A percentile compares a stretch with the other conserved stretches of the same genome.
Evolutionary conservation across 176 grass and related monocot species (phyloP).

Genomic region (Stipa capillata): DNA sequence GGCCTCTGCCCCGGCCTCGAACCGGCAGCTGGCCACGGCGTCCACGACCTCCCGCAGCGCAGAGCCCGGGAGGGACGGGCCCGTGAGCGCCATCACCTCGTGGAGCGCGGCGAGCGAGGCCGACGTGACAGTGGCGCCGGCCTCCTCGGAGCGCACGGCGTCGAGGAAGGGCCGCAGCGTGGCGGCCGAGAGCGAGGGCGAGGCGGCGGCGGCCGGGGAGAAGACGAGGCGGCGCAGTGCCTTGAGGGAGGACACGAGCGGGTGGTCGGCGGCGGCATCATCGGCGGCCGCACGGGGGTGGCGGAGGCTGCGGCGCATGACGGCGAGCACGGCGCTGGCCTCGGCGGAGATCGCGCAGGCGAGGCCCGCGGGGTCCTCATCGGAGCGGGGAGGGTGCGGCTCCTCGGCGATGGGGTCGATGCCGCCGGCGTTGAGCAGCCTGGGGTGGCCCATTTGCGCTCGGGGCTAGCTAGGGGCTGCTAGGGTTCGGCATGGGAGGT

Average conservation of each 20-base stretch:
- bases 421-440: slow-evolving; percentile 21
- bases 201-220: slow-evolving; percentile 1
- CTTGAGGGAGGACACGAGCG: slow-evolving; percentile 66
- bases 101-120: slow-evolving; percentile 62
- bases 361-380: slow-evolving; percentile 31
- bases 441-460: slow-evolving; percentile 43
- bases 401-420: slow-evolving; percentile 69
- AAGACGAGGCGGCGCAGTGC: slow-evolving; percentile 76
- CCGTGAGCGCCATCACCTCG: slow-evolving; percentile 63
- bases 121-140: slow-evolving; percentile 64
- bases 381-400: neutral
- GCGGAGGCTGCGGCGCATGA: slow-evolving; percentile 73
- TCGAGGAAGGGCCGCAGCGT: slow-evolving; percentile 74
- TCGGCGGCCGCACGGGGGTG: slow-evolving; percentile 37
- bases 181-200: slow-evolving; percentile 18
- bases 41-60: slow-evolving; percentile 77
- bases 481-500: slow-evolving; percentile 5
- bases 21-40: slow-evolving; percentile 67
- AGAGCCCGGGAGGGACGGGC: slow-evolving; percentile 17
- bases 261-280: slow-evolving; percentile 52
- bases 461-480: neutral
- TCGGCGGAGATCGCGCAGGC: slow-evolving; percentile 75
- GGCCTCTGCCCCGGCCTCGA: slow-evolving; percentile 61
- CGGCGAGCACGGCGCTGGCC: slow-evolving; percentile 77
- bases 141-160: slow-evolving; percentile 69